Evolutionary conservation across 2,329 filamentous ascomycete genomes (phyloP).

Genomic region (Ilyonectria mors-panacis): DNA sequence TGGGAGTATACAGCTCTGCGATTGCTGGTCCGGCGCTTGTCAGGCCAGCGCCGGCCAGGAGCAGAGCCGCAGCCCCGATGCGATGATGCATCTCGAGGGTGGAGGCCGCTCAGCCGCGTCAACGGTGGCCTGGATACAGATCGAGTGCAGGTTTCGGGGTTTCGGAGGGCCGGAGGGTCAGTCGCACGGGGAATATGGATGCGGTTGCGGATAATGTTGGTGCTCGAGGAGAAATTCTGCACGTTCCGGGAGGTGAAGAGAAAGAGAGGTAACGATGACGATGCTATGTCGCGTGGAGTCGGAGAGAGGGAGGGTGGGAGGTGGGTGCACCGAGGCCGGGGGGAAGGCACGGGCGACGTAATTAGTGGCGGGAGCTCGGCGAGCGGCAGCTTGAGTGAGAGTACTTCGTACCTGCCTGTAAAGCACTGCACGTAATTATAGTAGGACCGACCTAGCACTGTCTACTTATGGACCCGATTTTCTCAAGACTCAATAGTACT

Average conservation of each 20-base stretch:
- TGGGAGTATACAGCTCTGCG: conserved; percentile 63
- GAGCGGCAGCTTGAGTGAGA: conserved; percentile 19
- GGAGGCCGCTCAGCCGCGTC: conserved; percentile 37
- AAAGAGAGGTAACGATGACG: conserved; percentile 10
- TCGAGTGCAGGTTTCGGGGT: conserved; percentile 35
- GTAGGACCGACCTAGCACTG: background rate
- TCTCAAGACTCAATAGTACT: background rate
- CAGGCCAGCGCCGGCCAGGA: conserved; percentile 41
- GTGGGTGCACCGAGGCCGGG: conserved; percentile 27
- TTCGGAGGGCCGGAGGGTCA: conserved; percentile 35
- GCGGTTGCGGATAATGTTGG: conserved; percentile 34
- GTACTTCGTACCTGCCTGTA: background rate
- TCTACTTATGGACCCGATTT: background rate
- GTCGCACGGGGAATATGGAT: conserved; percentile 21
- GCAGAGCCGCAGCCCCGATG: conserved; percentile 50
- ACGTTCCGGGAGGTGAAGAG: background rate
- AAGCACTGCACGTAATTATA: background rate
- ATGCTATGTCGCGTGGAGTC: conserved; percentile 19
- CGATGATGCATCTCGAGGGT: conserved; percentile 52
- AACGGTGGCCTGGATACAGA: conserved; percentile 17
- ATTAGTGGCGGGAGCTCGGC: conserved; percentile 36
- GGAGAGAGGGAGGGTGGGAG: conserved; percentile 18
- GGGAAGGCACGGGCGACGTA: conserved; percentile 31
- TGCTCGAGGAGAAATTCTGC: conserved; percentile 14
- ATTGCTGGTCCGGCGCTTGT: conserved; percentile 32